Base-by-base conservation (phyloP, 2,329 filamentous ascomycete species). In the Hymenoscyphus fraxineus region DNA sequence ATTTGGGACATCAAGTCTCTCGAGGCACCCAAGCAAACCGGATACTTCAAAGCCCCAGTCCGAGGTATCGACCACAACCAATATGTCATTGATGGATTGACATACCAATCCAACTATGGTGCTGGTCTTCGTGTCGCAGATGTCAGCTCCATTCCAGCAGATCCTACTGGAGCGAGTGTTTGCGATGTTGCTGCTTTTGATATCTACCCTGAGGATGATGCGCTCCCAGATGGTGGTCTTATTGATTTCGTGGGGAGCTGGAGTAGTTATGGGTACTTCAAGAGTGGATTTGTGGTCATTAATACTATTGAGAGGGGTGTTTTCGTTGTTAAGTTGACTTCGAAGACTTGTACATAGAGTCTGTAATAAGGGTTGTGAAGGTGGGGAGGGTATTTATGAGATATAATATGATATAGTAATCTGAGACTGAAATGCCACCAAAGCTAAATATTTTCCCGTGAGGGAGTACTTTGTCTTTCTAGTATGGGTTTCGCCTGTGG, bases 101-200 rank as follows among this genome's bases (percentile, higher is more conserved):
- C 75, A 1, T 81, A 79, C 72, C 82, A 84, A 70, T 77, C 79
- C 31, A 81, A 83, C 74, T 84, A 83, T 66, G 80, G 77, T 3
- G 77, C 79, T 13, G 82, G 82, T n/a, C 76, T 84, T 10, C 78
- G 64, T 22, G 65, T 70, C 54, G 59, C 65, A 16, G 65, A 69
- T 61, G 62, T 81, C 39, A 74, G 75, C 35, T 77, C 76, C 10
- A 79, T 81, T 51, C 75, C 77, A 0, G 65, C 76, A 2, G 63
- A 69, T 39, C 63, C 63, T 3, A 66, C 62, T 1, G 66, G 68
- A 15, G 77, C 78, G 64, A 77, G 77, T 0, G 78, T 80, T n/a
- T 77, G 77, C 65, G 77, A 81, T 66, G 69, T 80, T 19, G 78
- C 73, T 13, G 65, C 61, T 62, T 65, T 80, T 76, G 65, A 59